Conservation (phyloP, 169 alveolate species). For the Plasmodium reichenowi region DNA sequence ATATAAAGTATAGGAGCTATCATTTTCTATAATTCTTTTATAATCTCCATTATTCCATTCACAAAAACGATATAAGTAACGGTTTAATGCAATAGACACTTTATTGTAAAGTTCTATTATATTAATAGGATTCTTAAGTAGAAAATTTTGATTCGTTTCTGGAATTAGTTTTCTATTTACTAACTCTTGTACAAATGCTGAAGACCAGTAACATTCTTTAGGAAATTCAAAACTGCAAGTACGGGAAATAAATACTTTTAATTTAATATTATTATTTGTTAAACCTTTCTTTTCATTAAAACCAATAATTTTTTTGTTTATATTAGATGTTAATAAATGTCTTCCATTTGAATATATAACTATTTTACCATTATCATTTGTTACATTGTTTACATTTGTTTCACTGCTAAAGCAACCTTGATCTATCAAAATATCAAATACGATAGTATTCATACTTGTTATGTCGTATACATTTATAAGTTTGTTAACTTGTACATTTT, state of each 20-base stretch:
- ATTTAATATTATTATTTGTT: conserved; percentile 19
- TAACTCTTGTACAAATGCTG: conserved; percentile 71
- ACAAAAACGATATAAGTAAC: conserved; percentile 69
- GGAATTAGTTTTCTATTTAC: conserved; percentile 68
- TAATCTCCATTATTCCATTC: conserved; percentile 58
- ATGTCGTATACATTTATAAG: conserved; percentile 67
- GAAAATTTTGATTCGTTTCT: conserved; percentile 47
- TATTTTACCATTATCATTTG: conserved; percentile 51
- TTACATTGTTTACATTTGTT: conserved; percentile 6
- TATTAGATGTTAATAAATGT: conserved; percentile 64
- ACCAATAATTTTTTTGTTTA: conserved; percentile 30
- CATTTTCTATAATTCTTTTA: conserved; percentile 54
- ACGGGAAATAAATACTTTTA: conserved; percentile 71
- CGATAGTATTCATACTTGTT: conserved; percentile 74
- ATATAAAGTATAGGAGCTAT: conserved; percentile 27
- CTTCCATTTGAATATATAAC: conserved; percentile 73
- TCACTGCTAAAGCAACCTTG: conserved; percentile 73
- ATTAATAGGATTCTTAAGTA: conserved; percentile 59
- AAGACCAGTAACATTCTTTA: conserved; percentile 68
- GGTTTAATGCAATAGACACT: conserved; percentile 67
- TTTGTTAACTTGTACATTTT: conserved; percentile 13
- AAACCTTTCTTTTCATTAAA: conserved; percentile 13
- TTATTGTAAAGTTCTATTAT: conserved; percentile 73
- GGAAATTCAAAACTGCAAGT: conserved; percentile 72
- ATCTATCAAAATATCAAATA: conserved; percentile 69